Base-by-base conservation (phyloP, 305 asterid genomes). In the Stenogyne calaminthoides region DNA sequence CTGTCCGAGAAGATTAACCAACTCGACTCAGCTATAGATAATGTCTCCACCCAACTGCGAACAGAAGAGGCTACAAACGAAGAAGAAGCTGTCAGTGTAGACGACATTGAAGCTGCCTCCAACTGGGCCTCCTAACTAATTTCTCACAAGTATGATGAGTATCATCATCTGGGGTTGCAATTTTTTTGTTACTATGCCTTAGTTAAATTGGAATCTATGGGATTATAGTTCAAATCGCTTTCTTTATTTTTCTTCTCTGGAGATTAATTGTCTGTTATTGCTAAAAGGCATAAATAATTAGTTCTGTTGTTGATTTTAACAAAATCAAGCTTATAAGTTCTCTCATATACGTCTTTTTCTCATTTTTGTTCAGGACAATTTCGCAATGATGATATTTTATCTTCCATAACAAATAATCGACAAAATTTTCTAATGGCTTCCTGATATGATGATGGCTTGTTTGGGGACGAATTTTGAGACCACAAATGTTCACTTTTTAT, bases 11-110 rank as follows among this genome's bases (percentile, higher is more conserved):
- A 89, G 89, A 89, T 91, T 69, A 93, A 81, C 51, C 89, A 89
- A 77, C 92, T 92, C 71, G 89, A 89, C 76, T 73, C 84, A 9
- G 91, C 97, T 10, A 89, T 92, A 64, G 98, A 92, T 55, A 83
- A 83, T 18, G 82, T 88, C 54, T 92, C 98, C 51, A 73, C 49
- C 69, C 89, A 88, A 77, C 62, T 87, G 75, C 75, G 75, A 40
- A 55, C 86, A 61, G 91, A 85, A 29, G 82, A 83, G 68, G 2
- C 80, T 32, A 73, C 83, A 32, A 80, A 57, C 10, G 94, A 79
- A 74, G 84, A 79, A 72, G 84, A 76, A 51, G 88, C 80, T 32
- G 60, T 81, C 67, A 76, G 80, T 74, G 25, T 85, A 1, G 90
- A 85, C 9, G 92, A 78, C 73, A 72, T 76, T 62, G 91, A 78